Base-by-base conservation (phyloP, 768 basidiomycete genomes). In the Tylopilus cervinicoccineus region DNA sequence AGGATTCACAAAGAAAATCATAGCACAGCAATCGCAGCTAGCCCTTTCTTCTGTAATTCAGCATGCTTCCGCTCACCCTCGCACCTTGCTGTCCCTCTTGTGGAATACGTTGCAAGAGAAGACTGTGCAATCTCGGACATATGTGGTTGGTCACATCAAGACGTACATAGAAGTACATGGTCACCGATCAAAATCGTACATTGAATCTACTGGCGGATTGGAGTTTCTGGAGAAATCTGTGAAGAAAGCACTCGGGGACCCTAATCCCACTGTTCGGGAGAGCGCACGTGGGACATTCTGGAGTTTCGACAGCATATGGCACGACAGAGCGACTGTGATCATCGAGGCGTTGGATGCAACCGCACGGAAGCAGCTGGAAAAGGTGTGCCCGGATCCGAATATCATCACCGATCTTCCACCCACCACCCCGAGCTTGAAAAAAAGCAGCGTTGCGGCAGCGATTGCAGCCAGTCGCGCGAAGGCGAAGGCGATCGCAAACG, bases 381-480 rank as follows among this genome's bases (percentile, higher is more conserved):
- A 87, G 69, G 81, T 72, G 2, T 90, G 91, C 55, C 90, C 92
- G 1, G 72, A 79, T 57, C 78, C 79, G 5, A 70, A 72, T 33
- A 62, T 46, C 11, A 55, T 74, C 17, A 70, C 69, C 12, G 54
- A 61, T 22, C 61, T 74, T 22, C 70, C 76, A 26, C 74, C 77
- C 3, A 78, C 79, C 8, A 80, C 85, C 14, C 79, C 79, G 43
- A 69, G 65, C 45, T 65, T 66, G 45, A 93, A 92, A 71, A 93
- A 93, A 67, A 80, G 80, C 38, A 90, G 88, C 49, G 74, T 93
- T 47, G 85, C 88, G 33, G 88, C 92, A 9, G 82, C 89, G 20
- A 88, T 94, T 58, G 93, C 93, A 33, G 91, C 93, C 19, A 93
- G 88, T 62, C 79, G 92, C 20, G 89, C 86, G 14, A 94, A 90